Evolutionary conservation across 768 basidiomycete species (phyloP).

Genomic region (Lactarius akahatsu): DNA sequence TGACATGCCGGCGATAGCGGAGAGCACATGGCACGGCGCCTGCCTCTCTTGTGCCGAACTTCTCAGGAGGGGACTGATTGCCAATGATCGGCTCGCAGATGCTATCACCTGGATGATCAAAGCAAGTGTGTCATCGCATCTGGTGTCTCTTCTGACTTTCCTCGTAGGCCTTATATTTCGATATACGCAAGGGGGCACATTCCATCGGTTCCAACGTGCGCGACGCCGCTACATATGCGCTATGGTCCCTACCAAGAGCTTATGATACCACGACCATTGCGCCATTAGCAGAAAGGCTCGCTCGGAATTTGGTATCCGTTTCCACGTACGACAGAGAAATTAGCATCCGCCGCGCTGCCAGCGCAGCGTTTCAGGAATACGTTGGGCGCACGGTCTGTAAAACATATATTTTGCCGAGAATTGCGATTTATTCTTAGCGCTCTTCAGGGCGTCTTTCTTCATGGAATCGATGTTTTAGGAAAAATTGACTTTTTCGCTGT

Average conservation of each 20-base stretch:
- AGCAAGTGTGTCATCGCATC: slow-evolving; percentile 41
- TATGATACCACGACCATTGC: slow-evolving; percentile 57
- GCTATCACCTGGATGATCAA: slow-evolving; percentile 80
- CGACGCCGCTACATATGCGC: slow-evolving; percentile 89
- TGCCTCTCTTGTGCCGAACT: slow-evolving; percentile 92
- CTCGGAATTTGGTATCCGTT: slow-evolving; percentile 70
- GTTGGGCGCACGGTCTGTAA: slow-evolving; percentile 85
- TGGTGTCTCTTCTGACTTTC: slow-evolving; percentile 22
- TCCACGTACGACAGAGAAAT: slow-evolving; percentile 92
- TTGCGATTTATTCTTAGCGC: slow-evolving; percentile 18
- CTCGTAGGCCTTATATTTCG: slow-evolving; percentile 82
- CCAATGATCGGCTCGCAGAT: slow-evolving; percentile 53
- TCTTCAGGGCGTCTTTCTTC: slow-evolving; percentile 78
- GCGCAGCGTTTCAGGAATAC: slow-evolving; percentile 96
- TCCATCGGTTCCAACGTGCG: slow-evolving; percentile 94
- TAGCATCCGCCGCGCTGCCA: slow-evolving; percentile 91
- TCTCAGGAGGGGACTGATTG: slow-evolving; percentile 76
- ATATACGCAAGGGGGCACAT: slow-evolving; percentile 87
- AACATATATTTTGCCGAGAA: slow-evolving; percentile 3
- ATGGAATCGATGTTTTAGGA: slow-evolving; percentile 90
- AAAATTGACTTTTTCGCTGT: slow-evolving; percentile 96
- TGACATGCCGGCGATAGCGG: slow-evolving; percentile 74
- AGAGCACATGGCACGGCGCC: slow-evolving; percentile 93
- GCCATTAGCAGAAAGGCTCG: slow-evolving; percentile 63
- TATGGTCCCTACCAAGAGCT: slow-evolving; percentile 91